A percentile compares a stretch with the other conserved stretches of the same genome.
Evolutionary conservation across 1,284 basidiomycete genomes (phyloP).

Genomic region (Puccinia polysora): DNA sequence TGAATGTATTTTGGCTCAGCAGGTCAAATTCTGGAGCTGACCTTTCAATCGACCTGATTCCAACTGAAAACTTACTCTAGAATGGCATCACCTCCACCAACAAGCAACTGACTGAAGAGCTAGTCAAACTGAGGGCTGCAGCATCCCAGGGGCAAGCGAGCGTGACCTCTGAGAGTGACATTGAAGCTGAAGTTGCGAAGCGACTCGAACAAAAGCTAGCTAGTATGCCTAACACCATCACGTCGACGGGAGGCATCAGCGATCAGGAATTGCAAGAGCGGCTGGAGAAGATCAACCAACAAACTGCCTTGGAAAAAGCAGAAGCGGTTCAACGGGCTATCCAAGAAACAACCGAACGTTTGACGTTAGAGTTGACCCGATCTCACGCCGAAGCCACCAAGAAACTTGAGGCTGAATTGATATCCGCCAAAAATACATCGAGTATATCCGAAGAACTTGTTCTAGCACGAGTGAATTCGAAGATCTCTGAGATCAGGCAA

Average conservation of each 20-base stretch:
- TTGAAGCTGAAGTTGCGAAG: conserved; percentile 34
- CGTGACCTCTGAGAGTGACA: background rate
- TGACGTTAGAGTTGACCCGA: conserved; percentile 22
- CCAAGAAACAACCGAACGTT: conserved; percentile 19
- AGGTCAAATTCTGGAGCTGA: too few species aligned
- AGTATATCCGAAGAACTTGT: conserved; percentile 4
- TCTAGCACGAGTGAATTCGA: conserved; percentile 1
- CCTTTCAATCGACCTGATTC: too few species aligned
- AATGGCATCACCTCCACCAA: background rate
- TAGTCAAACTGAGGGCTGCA: conserved; percentile 7
- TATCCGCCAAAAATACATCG: background rate
- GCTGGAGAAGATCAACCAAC: conserved; percentile 8
- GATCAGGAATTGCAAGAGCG: conserved; percentile 16
- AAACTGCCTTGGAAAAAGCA: conserved; percentile 19
- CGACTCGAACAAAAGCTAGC: conserved; percentile 30
- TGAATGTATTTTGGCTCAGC: background rate
- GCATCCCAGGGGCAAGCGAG: background rate
- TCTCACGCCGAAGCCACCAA: conserved; percentile 13
- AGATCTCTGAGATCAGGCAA: conserved; percentile 19
- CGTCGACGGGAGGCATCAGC: background rate
- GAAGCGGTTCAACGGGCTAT: conserved; percentile 23
- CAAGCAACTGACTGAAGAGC: conserved; percentile 14
- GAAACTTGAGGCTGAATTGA: conserved; percentile 32
- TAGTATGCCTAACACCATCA: background rate
- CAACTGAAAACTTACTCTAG: conserved; percentile 18